Evolutionary conservation across 2,329 filamentous ascomycete species (phyloP), one percentile per base, ranked within the genome.

Genomic region (Pyricularia grisea): DNA sequence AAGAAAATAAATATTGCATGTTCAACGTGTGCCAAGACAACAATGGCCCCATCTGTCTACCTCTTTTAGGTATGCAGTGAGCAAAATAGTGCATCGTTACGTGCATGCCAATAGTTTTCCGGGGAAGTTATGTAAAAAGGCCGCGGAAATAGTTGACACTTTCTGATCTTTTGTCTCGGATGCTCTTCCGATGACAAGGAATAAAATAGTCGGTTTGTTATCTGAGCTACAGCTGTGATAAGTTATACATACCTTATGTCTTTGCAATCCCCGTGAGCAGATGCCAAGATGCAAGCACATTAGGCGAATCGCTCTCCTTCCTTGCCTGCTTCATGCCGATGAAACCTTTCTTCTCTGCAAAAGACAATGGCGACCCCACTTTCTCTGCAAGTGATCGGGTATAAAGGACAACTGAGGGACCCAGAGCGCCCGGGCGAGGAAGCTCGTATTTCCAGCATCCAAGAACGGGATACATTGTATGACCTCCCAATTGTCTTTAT

Each of bases 301-400:
- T 20, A 55, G 5, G 42, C 20, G 17, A 10, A 3, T 55, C n/a
- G n/a, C 42, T n/a, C 17, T 55, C 6, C 42, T 55, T 20, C 42
- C 5, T 20, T 55, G 4, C 20, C 6, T 55, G 42, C 42, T 10
- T 55, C 42, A 55, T n/a, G 20, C 42, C 20, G n/a, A 64, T 64
- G 5, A 64, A 28, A 17, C 25, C 61, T 66, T 81, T 87, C 72
- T 87, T 86, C 74, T 86, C n/a, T 55, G 86, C 72, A 98, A 79
- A 68, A 99, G 82, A 78, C 95, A 99, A 78, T 98, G 96, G 68
- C 88, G 84, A 23, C 93, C 95, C 93, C 94, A 98, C 78, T 88
- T 89, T 69, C 94, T 87, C 73, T 84, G 87, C 72, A 88, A 89
- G 70, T 84, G 84, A 61, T 88, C 83, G 0, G 94, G 93, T 17